Percentiles rank a stretch among this genome's conserved stretches.
Evolutionary conservation across 139 green algal species (phyloP).

Genomic region (Yamagishiella unicocca): DNA sequence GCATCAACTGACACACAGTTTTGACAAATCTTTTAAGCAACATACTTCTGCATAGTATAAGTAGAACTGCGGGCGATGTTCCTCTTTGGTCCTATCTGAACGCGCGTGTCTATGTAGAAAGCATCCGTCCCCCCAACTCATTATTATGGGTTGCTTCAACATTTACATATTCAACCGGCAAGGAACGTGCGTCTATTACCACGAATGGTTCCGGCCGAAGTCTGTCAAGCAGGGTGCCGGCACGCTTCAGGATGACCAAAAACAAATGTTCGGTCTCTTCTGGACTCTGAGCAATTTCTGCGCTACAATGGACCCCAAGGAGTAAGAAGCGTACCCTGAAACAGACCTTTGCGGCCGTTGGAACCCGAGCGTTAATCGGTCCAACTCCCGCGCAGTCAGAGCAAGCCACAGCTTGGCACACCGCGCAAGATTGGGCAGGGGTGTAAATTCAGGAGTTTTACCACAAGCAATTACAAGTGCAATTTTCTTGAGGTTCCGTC

Average conservation of each 20-base stretch:
- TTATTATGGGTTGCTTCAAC: conserved; percentile 62
- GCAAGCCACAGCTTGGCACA: conserved; percentile 80
- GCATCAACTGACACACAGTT: too few species aligned
- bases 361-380: too few species aligned
- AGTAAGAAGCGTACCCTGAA: too few species aligned
- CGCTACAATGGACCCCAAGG: conserved; percentile 87
- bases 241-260: conserved; percentile 86
- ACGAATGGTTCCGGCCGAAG: conserved; percentile 90
- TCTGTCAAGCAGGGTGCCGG: conserved; percentile 79
- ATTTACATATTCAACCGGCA: conserved; percentile 91
- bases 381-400: conserved; percentile 56
- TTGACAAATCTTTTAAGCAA: too few species aligned
- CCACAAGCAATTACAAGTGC: conserved; percentile 93
- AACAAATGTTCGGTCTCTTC: conserved; percentile 96
- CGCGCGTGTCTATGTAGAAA: too few species aligned
- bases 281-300: conserved; percentile 92
- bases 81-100: too few species aligned
- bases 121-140: too few species aligned
- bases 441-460: conserved; percentile 87
- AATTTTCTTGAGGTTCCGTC: conserved; percentile 93
- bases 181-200: conserved; percentile 91
- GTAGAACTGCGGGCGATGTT: too few species aligned
- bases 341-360: too few species aligned
- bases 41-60: too few species aligned
- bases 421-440: conserved; percentile 81